These are phyloP conservation scores for Pichia kluyveri DNA, from an alignment of 805 yeast species.

Conservation along the genomic window DNA sequence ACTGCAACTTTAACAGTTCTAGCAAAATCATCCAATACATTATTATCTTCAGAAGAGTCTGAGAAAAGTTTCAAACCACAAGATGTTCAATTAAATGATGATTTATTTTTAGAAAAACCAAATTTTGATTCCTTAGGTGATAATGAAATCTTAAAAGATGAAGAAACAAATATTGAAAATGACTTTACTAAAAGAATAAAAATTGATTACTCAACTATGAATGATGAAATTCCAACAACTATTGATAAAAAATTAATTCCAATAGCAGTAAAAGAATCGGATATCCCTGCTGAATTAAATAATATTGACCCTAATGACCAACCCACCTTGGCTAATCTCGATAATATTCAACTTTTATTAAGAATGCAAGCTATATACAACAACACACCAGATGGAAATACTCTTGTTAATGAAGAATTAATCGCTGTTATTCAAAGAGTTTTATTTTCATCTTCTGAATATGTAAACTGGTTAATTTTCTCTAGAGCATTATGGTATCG, in stretches of 20 bases:
- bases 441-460: conserved; percentile 38
- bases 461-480: conserved; percentile 67
- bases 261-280: conserved; percentile 49
- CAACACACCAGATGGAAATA: conserved; percentile 62
- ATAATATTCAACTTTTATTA: conserved; percentile 64
- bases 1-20: conserved; percentile 67
- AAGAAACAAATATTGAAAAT: conserved; percentile 7
- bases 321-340: conserved; percentile 62
- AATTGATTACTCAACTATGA: conserved; percentile 26
- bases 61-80: conserved; percentile 37
- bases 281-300: conserved; percentile 47
- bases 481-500: conserved; percentile 86
- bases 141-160: conserved; percentile 29
- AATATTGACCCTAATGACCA: conserved; percentile 73
- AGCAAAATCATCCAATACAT: conserved; percentile 43
- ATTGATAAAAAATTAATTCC: conserved; percentile 43
- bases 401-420: conserved; percentile 75
- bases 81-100: conserved; percentile 59
- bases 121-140: conserved; percentile 52
- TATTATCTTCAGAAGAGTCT: conserved; percentile 10
- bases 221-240: conserved; percentile 8
- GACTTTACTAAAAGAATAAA: conserved; percentile 32
- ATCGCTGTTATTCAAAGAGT: conserved; percentile 67
- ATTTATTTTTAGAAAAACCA: conserved; percentile 68
- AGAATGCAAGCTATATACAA: conserved; percentile 55